These are phyloP conservation scores for Podospora pseudopauciseta DNA, from an alignment of 495 filamentous ascomycete genomes.

Conservation along the genomic window DNA sequence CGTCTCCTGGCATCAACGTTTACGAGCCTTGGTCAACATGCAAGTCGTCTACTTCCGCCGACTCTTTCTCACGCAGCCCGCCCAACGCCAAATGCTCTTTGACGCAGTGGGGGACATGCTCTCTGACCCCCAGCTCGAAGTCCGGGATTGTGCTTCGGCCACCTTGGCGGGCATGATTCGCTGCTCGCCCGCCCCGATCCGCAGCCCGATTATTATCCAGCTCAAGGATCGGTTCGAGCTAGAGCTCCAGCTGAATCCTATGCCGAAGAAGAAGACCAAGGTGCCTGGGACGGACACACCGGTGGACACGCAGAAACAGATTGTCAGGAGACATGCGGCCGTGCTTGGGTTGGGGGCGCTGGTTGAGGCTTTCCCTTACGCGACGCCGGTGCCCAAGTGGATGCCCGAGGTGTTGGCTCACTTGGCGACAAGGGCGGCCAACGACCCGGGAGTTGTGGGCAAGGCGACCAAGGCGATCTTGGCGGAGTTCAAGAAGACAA, in stretches of 20 bases:
- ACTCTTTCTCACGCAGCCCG: slow-evolving; percentile 80
- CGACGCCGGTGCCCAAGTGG: slow-evolving; percentile 86
- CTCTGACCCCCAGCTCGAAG: slow-evolving; percentile 86
- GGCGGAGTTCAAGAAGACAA: slow-evolving; percentile 98
- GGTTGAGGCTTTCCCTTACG: slow-evolving; percentile 96
- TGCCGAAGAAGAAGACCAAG: slow-evolving; percentile 63
- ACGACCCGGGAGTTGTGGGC: slow-evolving; percentile 87
- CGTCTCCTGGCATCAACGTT: slow-evolving; percentile 90
- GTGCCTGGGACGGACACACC: slow-evolving; percentile 71
- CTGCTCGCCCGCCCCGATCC: slow-evolving; percentile 82
- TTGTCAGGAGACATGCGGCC: slow-evolving; percentile 81
- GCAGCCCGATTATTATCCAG: slow-evolving; percentile 66
- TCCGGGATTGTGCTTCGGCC: slow-evolving; percentile 84
- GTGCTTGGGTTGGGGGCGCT: slow-evolving; percentile 89
- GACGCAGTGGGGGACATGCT: slow-evolving; percentile 92
- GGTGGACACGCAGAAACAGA: slow-evolving; percentile 68
- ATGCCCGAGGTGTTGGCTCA: slow-evolving; percentile 89
- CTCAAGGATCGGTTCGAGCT: slow-evolving; percentile 76
- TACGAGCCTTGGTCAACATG: slow-evolving; percentile 98
- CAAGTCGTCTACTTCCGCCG: slow-evolving; percentile 98
- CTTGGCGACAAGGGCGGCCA: slow-evolving; percentile 78
- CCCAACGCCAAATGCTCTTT: slow-evolving; percentile 76
- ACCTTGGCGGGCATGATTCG: slow-evolving; percentile 97
- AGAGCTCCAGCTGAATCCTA: slow-evolving; percentile 72
- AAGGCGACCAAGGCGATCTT: slow-evolving; percentile 96